phyloP scores from a whole-genome alignment of 768 basidiomycete genomes.

The Lactarius psammicola region DNA sequence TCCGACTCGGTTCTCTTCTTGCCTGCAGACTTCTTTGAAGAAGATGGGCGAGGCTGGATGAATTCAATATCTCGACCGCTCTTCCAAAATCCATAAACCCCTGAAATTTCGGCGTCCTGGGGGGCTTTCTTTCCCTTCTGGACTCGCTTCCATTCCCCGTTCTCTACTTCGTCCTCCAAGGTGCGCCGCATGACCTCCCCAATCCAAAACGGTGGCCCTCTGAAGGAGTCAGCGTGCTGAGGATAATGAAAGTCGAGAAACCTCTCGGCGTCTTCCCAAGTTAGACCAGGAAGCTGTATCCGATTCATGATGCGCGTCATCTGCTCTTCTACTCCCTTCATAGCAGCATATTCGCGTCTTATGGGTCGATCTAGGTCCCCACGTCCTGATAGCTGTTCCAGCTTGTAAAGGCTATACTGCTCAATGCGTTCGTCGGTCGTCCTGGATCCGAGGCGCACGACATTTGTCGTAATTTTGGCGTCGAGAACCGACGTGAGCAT shows the following conservation, averaged over 20 bases:
- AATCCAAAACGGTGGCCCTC: conserved; percentile 40
- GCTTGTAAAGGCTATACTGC: conserved; percentile 56
- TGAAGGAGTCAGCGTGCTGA: conserved; percentile 46
- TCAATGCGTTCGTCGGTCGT: conserved; percentile 58
- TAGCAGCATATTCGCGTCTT: conserved; percentile 36
- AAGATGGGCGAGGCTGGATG: conserved; percentile 4
- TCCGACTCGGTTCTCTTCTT: conserved; percentile 1
- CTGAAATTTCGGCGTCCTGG: conserved; percentile 3
- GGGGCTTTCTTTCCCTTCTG: conserved; percentile 7
- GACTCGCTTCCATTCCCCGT: conserved; percentile 22
- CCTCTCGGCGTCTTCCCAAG: conserved; percentile 37
- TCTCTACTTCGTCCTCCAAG: conserved; percentile 19
- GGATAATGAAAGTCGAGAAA: conserved; percentile 48
- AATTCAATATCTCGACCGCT: conserved; percentile 23
- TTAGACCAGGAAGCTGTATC: conserved; percentile 23
- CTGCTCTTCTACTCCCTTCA: conserved; percentile 47
- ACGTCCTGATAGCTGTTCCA: conserved; percentile 47
- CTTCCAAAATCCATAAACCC: conserved; percentile 28
- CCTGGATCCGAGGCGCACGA: conserved; percentile 68
- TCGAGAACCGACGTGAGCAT: conserved; percentile 65
- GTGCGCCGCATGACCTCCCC: not conserved
- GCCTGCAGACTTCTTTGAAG: not conserved
- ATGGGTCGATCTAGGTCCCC: conserved; percentile 43
- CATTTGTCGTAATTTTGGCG: conserved; percentile 55
- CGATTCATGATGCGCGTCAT: conserved; percentile 48